A percentile compares a stretch with the other conserved stretches of the same genome.
phyloP scores from a whole-genome alignment of 495 filamentous ascomycete genomes.

The Schizothecium vesticola region DNA sequence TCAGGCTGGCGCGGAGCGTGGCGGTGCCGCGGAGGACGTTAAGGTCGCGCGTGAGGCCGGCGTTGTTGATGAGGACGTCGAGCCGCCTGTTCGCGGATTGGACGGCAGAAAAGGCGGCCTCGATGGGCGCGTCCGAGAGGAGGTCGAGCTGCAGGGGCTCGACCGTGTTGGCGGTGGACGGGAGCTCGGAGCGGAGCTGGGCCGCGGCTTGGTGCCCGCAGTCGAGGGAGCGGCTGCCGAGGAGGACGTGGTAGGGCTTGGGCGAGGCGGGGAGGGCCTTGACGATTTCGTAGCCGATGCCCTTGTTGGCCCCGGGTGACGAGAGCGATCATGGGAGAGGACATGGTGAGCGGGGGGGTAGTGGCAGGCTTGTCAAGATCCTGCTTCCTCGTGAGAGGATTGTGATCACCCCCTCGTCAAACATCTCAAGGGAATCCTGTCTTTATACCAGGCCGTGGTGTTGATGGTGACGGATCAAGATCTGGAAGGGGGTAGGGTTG shows the following conservation, averaged over 20 bases:
- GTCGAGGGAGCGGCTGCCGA: slow-evolving; percentile 39
- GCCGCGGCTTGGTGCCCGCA: slow-evolving; percentile 44
- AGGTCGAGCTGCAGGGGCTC: slow-evolving; percentile 44
- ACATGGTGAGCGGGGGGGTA: background rate
- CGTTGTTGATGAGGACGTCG: slow-evolving; percentile 49
- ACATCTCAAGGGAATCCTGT: background rate
- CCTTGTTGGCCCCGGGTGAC: slow-evolving; percentile 36
- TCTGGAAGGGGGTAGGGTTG: background rate
- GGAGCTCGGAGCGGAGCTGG: slow-evolving; percentile 30
- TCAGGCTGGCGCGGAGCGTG: slow-evolving; percentile 40
- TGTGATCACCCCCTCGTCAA: background rate
- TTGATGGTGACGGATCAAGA: background rate
- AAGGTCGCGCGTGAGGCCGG: slow-evolving; percentile 29
- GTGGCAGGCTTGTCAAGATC: background rate
- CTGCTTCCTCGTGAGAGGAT: background rate
- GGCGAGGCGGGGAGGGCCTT: slow-evolving; percentile 38
- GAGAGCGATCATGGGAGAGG: slow-evolving; percentile 6
- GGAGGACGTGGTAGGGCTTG: slow-evolving; percentile 42
- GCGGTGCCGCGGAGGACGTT: slow-evolving; percentile 21
- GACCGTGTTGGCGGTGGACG: slow-evolving; percentile 32
- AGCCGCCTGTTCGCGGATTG: slow-evolving; percentile 30
- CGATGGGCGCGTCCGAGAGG: slow-evolving; percentile 43
- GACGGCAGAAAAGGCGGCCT: slow-evolving; percentile 33
- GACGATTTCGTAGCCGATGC: slow-evolving; percentile 46
- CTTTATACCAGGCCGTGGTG: background rate